A percentile compares a stretch with the other conserved stretches of the same genome.
Conservation (phyloP, 2,329 filamentous ascomycete species). For the Aureobasidium vineae region DNA sequence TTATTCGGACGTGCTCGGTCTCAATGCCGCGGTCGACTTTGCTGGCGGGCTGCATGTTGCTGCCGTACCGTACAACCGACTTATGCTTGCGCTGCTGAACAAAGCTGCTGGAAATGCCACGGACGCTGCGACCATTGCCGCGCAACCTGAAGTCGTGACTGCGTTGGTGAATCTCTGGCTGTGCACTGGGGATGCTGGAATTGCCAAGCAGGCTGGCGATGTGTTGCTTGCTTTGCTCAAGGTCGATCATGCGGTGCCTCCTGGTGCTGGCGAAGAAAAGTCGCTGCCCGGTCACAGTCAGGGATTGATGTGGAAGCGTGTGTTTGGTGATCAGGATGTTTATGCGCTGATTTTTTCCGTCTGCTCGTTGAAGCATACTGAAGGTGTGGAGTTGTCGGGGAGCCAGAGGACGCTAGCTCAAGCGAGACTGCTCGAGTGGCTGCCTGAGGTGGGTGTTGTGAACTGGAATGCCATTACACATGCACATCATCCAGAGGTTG, state of each 20-base stretch:
- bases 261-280: slow-evolving; percentile 37
- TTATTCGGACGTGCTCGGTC: slow-evolving; percentile 50
- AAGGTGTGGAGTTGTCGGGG: slow-evolving; percentile 45
- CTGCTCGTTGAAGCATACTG: slow-evolving; percentile 47
- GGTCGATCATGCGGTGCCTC: slow-evolving; percentile 45
- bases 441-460: slow-evolving; percentile 53
- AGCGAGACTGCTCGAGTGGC: slow-evolving; percentile 58
- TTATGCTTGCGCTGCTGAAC: slow-evolving; percentile 56
- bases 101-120: slow-evolving; percentile 54
- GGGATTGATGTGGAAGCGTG: slow-evolving; percentile 59
- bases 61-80: slow-evolving; percentile 52
- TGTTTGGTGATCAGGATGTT: slow-evolving; percentile 61
- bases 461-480: slow-evolving; percentile 56
- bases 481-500: slow-evolving; percentile 54
- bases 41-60: slow-evolving; percentile 54
- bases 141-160: slow-evolving; percentile 54
- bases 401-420: slow-evolving; percentile 59
- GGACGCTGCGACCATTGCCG: slow-evolving; percentile 59
- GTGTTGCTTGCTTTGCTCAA: slow-evolving; percentile 54
- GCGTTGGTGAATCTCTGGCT: slow-evolving; percentile 60
- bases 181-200: slow-evolving; percentile 54
- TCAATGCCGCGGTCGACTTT: slow-evolving; percentile 54
- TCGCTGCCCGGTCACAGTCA: slow-evolving; percentile 41
- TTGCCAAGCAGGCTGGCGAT: slow-evolving; percentile 55
- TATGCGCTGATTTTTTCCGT: slow-evolving; percentile 57